These are phyloP conservation scores for Chlorella sp. DNA, from an alignment of 139 green algal species.

Conservation along the genomic window DNA sequence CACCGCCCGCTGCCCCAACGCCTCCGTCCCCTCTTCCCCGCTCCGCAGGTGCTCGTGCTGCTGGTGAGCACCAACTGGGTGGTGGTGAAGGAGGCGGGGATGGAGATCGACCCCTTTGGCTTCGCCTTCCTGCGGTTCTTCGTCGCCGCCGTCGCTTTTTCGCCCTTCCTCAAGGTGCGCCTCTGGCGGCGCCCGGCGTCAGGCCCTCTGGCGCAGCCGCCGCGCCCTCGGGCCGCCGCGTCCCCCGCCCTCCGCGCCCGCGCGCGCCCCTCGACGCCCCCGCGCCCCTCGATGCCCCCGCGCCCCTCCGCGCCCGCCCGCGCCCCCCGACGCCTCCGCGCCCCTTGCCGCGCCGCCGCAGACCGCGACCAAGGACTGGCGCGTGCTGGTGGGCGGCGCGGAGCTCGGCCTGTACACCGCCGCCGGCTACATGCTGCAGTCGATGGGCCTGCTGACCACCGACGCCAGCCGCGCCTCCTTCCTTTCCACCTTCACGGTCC, in stretches of 20 bases:
- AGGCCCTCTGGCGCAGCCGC: no score
- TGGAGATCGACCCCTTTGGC: slow-evolving; percentile 28
- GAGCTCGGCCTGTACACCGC: slow-evolving; percentile 51
- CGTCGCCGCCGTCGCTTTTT: slow-evolving; percentile 45
- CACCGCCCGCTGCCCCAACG: no score
- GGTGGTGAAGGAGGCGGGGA: slow-evolving; percentile 40
- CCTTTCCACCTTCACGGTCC: slow-evolving; percentile 83
- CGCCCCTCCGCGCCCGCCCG: no score
- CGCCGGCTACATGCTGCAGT: slow-evolving; percentile 61
- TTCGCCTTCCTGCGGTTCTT: slow-evolving; percentile 45
- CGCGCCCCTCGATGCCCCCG: no score
- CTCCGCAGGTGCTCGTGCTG: slow-evolving; percentile 48
- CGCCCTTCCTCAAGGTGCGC: slow-evolving; percentile 35
- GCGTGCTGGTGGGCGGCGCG: slow-evolving; percentile 28
- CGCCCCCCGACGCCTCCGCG: no score
- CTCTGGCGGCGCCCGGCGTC: no score
- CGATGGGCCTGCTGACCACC: slow-evolving; percentile 61
- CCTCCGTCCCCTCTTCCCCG: no score
- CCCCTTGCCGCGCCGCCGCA: not conserved
- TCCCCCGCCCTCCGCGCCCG: no score
- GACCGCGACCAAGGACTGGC: slow-evolving; percentile 6
- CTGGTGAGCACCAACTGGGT: slow-evolving; percentile 51
- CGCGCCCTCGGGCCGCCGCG: no score
- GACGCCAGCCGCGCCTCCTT: slow-evolving; percentile 74
- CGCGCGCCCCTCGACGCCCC: no score